phyloP scores from a whole-genome alignment of 257 asterid species.

The Nicotiana sylvestris region DNA sequence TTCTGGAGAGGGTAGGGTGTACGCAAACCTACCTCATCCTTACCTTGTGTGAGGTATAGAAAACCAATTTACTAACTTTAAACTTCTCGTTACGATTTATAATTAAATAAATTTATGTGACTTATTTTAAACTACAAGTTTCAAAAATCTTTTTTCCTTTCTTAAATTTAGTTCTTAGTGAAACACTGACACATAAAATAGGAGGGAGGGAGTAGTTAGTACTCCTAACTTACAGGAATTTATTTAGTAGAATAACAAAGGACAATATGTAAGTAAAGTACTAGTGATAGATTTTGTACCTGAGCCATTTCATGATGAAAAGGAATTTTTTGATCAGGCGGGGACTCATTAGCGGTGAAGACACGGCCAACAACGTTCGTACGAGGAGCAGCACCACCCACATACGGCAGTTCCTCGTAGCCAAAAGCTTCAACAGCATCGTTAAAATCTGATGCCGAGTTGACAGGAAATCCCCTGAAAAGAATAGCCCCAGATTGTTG shows the following conservation, averaged over 20 bases:
- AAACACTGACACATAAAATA: too few species aligned
- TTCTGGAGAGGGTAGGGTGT: too few species aligned
- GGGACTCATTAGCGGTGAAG: slow-evolving; percentile 83
- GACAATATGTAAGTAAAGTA: not conserved
- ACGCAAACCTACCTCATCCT: too few species aligned
- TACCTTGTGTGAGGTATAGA: too few species aligned
- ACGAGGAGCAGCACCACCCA: slow-evolving; percentile 91
- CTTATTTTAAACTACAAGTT: too few species aligned
- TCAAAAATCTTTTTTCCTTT: too few species aligned
- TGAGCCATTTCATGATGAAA: slow-evolving; percentile 90
- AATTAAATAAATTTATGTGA: too few species aligned
- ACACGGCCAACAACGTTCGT: slow-evolving; percentile 78
- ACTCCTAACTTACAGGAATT: not conserved
- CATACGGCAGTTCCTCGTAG: slow-evolving; percentile 74
- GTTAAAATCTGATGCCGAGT: slow-evolving; percentile 69
- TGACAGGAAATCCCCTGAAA: slow-evolving; percentile 54
- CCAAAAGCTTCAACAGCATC: slow-evolving; percentile 80
- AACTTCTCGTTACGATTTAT: too few species aligned
- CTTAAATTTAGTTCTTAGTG: too few species aligned
- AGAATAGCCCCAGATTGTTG: slow-evolving; percentile 61
- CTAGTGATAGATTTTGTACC: slow-evolving; percentile 25
- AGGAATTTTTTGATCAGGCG: slow-evolving; percentile 80
- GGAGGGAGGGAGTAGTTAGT: not conserved
- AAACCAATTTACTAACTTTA: too few species aligned
- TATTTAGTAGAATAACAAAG: not conserved